Base-by-base conservation (phyloP, 2,329 filamentous ascomycete species). In the Tetracladium maxilliforme region DNA sequence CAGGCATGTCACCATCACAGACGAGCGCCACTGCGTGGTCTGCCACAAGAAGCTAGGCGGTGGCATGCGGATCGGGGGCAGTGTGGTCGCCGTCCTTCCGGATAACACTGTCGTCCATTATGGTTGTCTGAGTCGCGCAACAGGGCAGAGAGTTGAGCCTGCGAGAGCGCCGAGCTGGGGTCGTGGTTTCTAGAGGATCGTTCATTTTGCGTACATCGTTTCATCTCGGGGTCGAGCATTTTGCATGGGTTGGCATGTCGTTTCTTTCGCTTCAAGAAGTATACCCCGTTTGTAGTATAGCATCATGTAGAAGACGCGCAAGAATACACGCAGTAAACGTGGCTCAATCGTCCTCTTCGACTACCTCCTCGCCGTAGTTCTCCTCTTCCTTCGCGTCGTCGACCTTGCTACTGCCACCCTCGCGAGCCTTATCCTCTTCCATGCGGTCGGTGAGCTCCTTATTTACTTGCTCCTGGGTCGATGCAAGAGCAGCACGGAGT, bases 21-120 rank as follows among this genome's bases (percentile, higher is more conserved):
- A 98, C 40, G 87, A 95, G 44, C 63, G 82, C 25, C 76, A 93
- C 27, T 98, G 90, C 47, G 75, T 79, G 9, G 81, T 92, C 10
- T 98, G 90, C 47, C 79, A 93, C 49, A 95, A 94, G n/a, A n/a
- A n/a, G n/a, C n/a, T n/a, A n/a, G n/a, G n/a, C n/a, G n/a, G n/a
- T n/a, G n/a, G n/a, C n/a, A n/a, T n/a, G 60, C 63, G 90, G 36
- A 67, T 98, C 35, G 87, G 86, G 2, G 78, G 83, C 2, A 92
- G 80, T 47, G 90, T 93, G 11, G 78, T 95, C 31, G 76, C 86
- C 20, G 86, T 94, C 9, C 65, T 90, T 51, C 82, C 86, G 6
- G 80, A 92, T 54, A 83, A 73, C 45, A 65, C 61, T 14, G 79
- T 84, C 10, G 76, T 90, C 32, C 81, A 90, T 57, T 80, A 87